Evolutionary conservation across 164 flowering plant genomes (phyloP), one percentile per base, ranked within the genome.

Genomic region (Macadamia integrifolia): DNA sequence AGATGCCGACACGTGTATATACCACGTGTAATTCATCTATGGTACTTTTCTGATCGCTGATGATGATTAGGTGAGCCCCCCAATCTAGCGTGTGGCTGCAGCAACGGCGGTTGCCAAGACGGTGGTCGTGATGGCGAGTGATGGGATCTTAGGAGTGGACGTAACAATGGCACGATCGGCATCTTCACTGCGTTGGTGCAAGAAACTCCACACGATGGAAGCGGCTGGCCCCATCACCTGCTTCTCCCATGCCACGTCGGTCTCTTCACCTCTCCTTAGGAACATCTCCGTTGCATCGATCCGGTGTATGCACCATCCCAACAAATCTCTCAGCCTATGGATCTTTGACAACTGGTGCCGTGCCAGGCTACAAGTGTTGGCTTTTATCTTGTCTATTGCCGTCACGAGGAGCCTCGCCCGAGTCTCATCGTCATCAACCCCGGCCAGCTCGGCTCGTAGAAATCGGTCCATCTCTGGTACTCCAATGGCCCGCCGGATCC

Each of bases 401-500:
- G 66, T 75, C 10, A 72, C 49, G 0, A 92, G 79, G 3, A 87
- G 43, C 35, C 18, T 66, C 0, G 35, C 79, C 0, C 74, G 70
- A 7, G 71, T 66, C 30, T 68, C 66, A 28, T 74, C 69, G 32
- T 73, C 80, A 3, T 32, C 9, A 7, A 31, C 0, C 15, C 15
- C 72, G 17, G 13, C 15, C 0, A 66, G 31, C 58, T 81, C 88
- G 1, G 46, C 42, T 2, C 82, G 74, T 12, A 88, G 75, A 69
- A 67, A 88, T 15, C 28, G 42, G 35, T 90, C 84, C 44, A 88
- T 48, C 66, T 92, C 98, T 0, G 89, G 89, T 0, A 92, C 87
- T 13, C 98, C 96, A 12, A 90, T 90, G 0, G 98, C 86, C 14
- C 77, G 75, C 56, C 94, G 48, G 17, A 90, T 82, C 4, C 98